Evolutionary conservation across 495 filamentous ascomycete species (phyloP), one percentile per base, ranked within the genome.

Genomic region (Astrothelium macrocarpum): DNA sequence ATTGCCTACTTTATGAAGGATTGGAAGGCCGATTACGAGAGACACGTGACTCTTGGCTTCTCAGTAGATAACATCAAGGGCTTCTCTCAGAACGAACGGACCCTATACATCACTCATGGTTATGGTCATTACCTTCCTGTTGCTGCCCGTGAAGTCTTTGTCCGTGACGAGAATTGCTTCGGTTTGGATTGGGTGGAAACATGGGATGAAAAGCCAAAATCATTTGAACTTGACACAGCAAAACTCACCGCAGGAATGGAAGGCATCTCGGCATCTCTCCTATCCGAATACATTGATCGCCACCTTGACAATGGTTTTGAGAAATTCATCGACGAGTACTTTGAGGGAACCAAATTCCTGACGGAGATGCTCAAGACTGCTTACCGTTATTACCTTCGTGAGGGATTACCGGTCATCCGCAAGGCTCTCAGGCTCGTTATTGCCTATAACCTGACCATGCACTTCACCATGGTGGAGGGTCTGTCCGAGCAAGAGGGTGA

Each of bases 1-100:
- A 94, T 96, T 71, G 89, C 84, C 32, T 95, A 91, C 71, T 96
- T 96, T 80, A 93, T 95, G 90, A 95, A 96, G 80, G 91, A 95
- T 74, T 96, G 90, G 91, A 93, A 89, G 77, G 91, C 90, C 18
- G 91, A 96, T 70, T 95, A 90, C 71, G 91, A 95, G 75, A 87
- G 91, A 60, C 91, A 96, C 72, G 83, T 92, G 62, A 86, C 80
- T 69, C 84, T 90, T 66, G 90, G 89, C 39, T 89, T 96, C 73
- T 91, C 90, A 2, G 86, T 95, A 39, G 90, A 86, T 71, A 95
- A 96, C 71, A 93, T 96, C 77, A 95, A 93, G 74, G 91, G 91
- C 61, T 95, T 93, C 71, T 87, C 89, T 26, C 83, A 85, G 56
- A 82, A 87, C 62, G 91, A 96, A 75, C 84, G 84, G 43, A 67